These are phyloP conservation scores for Lasiodiplodia gonubiensis DNA, from an alignment of 2,329 filamentous ascomycete species.

Conservation along the genomic window DNA sequence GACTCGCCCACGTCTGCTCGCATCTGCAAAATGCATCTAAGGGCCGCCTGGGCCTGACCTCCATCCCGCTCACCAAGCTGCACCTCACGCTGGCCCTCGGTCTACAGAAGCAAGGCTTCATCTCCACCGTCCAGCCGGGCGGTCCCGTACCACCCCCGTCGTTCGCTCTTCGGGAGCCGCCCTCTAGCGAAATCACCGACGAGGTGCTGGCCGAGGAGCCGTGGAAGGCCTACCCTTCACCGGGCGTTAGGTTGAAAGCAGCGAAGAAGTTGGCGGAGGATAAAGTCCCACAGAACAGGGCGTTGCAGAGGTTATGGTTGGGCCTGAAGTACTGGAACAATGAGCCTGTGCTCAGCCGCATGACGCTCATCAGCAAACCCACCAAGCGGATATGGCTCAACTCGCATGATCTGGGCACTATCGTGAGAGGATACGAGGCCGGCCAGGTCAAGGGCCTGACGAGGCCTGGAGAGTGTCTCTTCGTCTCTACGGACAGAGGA, in stretches of 20 bases:
- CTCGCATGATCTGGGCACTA: constrained; percentile 64
- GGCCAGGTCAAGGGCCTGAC: constrained; percentile 74
- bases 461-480: constrained; percentile 80
- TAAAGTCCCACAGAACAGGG: constrained; percentile 64
- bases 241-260: constrained; percentile 31
- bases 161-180: constrained; percentile 10
- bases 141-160: constrained; percentile 60
- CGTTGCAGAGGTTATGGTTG: constrained; percentile 79
- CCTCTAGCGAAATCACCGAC: constrained; percentile 32
- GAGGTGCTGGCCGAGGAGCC: constrained; percentile 49
- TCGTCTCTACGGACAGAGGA: constrained; percentile 76
- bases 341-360: constrained; percentile 73
- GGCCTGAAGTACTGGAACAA: constrained; percentile 90
- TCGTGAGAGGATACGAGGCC: constrained; percentile 72
- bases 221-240: constrained; percentile 49
- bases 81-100: constrained; percentile 77
- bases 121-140: constrained; percentile 78
- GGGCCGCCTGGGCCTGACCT: constrained; percentile 83
- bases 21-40: constrained; percentile 89
- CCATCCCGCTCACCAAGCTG: constrained; percentile 78
- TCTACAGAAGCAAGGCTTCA: constrained; percentile 81
- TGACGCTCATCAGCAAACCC: constrained; percentile 73
- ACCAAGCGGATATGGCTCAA: constrained; percentile 73
- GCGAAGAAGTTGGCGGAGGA: not conserved
- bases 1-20: constrained; percentile 81